Base-by-base conservation (phyloP, 139 green algal species). In the Gonium pectorale region DNA sequence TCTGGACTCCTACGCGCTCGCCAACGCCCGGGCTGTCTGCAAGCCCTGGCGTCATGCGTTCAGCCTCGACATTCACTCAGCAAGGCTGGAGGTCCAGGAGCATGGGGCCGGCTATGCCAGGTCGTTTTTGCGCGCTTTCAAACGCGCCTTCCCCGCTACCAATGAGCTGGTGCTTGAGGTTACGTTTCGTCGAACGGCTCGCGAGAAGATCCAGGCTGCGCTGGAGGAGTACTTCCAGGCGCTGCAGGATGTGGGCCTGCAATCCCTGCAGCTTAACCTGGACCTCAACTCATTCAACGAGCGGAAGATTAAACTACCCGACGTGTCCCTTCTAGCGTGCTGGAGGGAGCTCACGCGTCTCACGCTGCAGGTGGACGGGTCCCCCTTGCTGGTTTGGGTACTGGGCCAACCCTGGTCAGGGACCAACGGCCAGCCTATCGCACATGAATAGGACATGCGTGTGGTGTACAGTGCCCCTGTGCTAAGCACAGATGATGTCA, bases 271-370 rank as follows among this genome's bases (percentile, higher is more conserved):
- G 79, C 37, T 85, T 2, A 78, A 77, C 35, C 43, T 85, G 26
- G 79, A 85, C 46, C 79, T 85, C 19, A 85, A 85, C 38, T 68
- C 46, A 15, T 85, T 85, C 64, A 85, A 85, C 37, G 79, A 85
- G 26, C 44, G 79, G 11, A 85, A 85, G 79, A 77, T 85, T 7
- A 85, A 85, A n/a, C 35, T 85, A 3, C 79, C 67, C 3, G 79
- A 85, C 33, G 49, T 85, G 35, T n/a, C 63, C 6, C 49, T 59
- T 17, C 49, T 85, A 27, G 46, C 79, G 33, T 41, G 26, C 11
- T 85, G 79, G 79, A 35, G 3, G 24, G 64, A n/a, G 17, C 64
- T 85, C 24, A 63, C 63, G 21, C 77, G 77, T 6, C 44, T 83
- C 9, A 83, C 77, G 13, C 43, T 83, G 62, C 77, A 83, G 77